phyloP scores from a whole-genome alignment of 768 basidiomycete species.

The Glaciozyma martinii region DNA sequence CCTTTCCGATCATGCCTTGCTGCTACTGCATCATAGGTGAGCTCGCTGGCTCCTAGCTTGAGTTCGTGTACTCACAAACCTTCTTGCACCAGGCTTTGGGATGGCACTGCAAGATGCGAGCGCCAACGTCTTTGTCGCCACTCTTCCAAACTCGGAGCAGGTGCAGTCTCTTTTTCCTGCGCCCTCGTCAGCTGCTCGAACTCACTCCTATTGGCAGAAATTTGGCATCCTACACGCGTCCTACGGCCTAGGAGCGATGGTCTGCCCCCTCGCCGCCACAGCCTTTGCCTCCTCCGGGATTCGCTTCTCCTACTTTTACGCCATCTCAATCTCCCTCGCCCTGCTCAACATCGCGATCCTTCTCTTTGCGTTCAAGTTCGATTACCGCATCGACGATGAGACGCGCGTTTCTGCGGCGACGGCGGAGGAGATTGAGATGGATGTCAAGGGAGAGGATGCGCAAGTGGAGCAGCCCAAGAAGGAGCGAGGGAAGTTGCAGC shows the following conservation, averaged over 20 bases:
- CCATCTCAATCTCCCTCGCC: conserved; percentile 14
- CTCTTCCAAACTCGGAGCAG: conserved; percentile 3
- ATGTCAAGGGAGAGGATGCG: neutral
- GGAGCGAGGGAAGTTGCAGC: neutral
- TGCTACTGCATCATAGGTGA: conserved; percentile 15
- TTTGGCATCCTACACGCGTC: conserved; percentile 8
- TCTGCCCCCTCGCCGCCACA: conserved; percentile 22
- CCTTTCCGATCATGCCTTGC: conserved; percentile 18
- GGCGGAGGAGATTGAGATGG: neutral
- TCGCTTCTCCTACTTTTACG: conserved; percentile 21
- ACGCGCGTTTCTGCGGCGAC: neutral
- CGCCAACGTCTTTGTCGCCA: conserved; percentile 23
- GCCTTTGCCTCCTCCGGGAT: conserved; percentile 15
- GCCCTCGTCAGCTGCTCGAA: too few species aligned
- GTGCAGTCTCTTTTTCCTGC: neutral
- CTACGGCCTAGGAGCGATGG: conserved; percentile 17
- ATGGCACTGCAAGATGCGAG: conserved; percentile 18
- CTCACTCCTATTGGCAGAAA: neutral
- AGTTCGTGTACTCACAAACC: too few species aligned
- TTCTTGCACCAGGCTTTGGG: conserved; percentile 4
- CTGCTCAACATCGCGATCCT: conserved; percentile 4
- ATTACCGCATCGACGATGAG: conserved; percentile 13
- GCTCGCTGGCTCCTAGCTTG: neutral
- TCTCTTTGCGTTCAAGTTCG: conserved; percentile 20
- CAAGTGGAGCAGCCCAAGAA: neutral